These are phyloP conservation scores for Neostapfia colusana DNA, from an alignment of 176 grass and related monocot species.

Conservation along the genomic window DNA sequence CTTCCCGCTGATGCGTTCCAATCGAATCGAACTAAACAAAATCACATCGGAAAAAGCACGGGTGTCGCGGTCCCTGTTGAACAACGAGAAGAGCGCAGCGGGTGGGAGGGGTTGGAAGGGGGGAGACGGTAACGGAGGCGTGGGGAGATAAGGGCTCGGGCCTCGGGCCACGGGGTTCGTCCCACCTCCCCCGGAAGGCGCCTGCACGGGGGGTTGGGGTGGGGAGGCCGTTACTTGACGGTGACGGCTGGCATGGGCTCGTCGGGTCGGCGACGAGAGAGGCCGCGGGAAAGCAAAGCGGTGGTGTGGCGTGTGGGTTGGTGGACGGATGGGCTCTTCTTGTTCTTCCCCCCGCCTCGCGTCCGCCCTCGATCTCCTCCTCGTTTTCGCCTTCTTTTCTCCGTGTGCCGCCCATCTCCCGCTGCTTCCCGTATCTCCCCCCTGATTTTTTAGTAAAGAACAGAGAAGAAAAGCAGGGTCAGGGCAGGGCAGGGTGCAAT, in stretches of 20 bases:
- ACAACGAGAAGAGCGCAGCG: neutral
- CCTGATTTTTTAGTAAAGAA: neutral
- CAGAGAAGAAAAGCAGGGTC: too few relatives aligned
- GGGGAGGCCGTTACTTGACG: slow-evolving; percentile 67
- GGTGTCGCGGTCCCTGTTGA: neutral
- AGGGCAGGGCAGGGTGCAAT: neutral
- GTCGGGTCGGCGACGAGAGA: neutral
- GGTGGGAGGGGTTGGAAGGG: slow-evolving; percentile 32
- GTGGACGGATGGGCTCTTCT: neutral
- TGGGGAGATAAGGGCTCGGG: slow-evolving; percentile 45
- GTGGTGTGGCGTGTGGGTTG: neutral
- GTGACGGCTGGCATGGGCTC: slow-evolving; percentile 48
- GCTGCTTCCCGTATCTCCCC: neutral
- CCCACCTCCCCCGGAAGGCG: slow-evolving; percentile 69
- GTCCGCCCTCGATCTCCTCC: neutral
- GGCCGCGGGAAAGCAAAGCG: neutral
- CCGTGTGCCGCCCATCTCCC: neutral
- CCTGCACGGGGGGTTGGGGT: slow-evolving; percentile 28
- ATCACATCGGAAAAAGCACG: slow-evolving; percentile 11
- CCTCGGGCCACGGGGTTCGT: too few relatives aligned
- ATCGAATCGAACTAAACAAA: neutral
- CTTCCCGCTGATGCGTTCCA: neutral
- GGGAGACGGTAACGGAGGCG: slow-evolving; percentile 50
- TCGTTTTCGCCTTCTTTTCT: slow-evolving; percentile 1
- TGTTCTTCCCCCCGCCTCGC: neutral